phyloP scores from a whole-genome alignment of 345 rosid genomes.

The Ceriops zippeliana region DNA sequence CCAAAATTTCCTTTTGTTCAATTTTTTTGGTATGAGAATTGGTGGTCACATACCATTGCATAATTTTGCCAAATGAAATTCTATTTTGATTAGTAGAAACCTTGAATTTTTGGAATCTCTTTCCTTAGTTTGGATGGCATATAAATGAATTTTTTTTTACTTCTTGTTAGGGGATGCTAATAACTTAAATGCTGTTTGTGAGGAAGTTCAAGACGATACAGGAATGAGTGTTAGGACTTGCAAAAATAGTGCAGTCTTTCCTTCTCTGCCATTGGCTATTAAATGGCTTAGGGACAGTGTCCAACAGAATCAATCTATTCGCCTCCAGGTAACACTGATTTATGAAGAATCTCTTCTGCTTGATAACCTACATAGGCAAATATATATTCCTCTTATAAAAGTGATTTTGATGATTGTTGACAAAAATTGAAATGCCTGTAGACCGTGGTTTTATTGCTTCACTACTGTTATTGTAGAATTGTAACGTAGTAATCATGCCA shows the following conservation, averaged over 20 bases:
- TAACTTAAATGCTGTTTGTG: slow-evolving; percentile 38
- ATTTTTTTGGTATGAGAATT: no score
- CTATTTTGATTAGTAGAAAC: neutral
- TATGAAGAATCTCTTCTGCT: neutral
- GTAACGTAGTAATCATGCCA: no score
- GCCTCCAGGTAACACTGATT: slow-evolving; percentile 55
- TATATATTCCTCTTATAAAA: neutral
- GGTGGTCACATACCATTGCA: neutral
- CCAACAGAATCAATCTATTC: slow-evolving; percentile 52
- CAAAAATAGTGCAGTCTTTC: slow-evolving; percentile 66
- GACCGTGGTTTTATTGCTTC: no score
- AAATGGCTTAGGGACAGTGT: slow-evolving; percentile 83
- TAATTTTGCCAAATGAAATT: neutral
- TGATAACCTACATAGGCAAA: neutral
- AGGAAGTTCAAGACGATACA: slow-evolving; percentile 43
- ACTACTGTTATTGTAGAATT: no score
- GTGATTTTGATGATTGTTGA: neutral
- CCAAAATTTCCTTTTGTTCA: no score
- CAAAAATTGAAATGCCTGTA: neutral
- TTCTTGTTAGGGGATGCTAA: slow-evolving; percentile 42
- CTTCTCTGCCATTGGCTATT: slow-evolving; percentile 82
- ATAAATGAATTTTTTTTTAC: slow-evolving; percentile 1
- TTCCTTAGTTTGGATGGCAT: neutral
- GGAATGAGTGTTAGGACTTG: slow-evolving; percentile 39
- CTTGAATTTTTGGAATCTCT: neutral